Percentiles rank a stretch among this genome's conserved stretches.
Evolutionary conservation across 2,329 filamentous ascomycete genomes (phyloP).

Genomic region (Pseudogymnoascus sp.): DNA sequence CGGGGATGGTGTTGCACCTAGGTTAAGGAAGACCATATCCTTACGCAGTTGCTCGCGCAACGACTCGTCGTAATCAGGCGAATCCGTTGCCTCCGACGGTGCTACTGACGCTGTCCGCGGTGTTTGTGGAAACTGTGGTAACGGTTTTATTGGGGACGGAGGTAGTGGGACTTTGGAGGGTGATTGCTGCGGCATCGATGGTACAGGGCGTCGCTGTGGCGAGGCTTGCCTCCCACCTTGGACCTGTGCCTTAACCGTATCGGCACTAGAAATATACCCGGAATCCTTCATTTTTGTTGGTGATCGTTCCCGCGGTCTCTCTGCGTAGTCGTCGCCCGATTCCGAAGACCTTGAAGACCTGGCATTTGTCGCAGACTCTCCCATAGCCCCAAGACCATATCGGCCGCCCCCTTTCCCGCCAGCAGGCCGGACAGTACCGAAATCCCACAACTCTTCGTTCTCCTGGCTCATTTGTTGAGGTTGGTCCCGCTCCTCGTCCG

Average conservation of each 20-base stretch:
- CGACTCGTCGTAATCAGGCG: constrained; percentile 51
- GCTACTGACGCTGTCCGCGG: constrained; percentile 38
- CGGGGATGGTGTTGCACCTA: constrained; percentile 26
- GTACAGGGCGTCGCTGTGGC: constrained; percentile 49
- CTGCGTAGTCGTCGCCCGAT: constrained; percentile 40
- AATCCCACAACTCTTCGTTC: constrained; percentile 93
- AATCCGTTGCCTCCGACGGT: constrained; percentile 38
- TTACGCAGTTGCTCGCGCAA: constrained; percentile 55
- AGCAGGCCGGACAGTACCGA: constrained; percentile 86
- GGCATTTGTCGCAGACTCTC: constrained; percentile 72
- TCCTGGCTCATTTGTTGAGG: constrained; percentile 37
- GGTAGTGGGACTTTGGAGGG: constrained; percentile 55
- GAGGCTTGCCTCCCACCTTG: constrained; percentile 44
- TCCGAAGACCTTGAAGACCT: constrained; percentile 49
- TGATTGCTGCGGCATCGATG: constrained; percentile 30
- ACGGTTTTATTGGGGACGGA: constrained; percentile 44
- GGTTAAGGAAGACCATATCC: constrained; percentile 50
- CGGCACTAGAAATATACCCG: constrained; percentile 28
- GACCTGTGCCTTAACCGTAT: constrained; percentile 46
- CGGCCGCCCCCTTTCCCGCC: constrained; percentile 53
- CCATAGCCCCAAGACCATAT: constrained; percentile 62
- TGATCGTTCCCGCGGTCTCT: constrained; percentile 41
- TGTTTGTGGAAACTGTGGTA: constrained; percentile 34
- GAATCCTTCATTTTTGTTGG: constrained; percentile 42
- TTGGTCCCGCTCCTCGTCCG: constrained; percentile 42